Percentiles rank a stretch among this genome's conserved stretches.
These are phyloP conservation scores for Trichoderma sp. DNA, from an alignment of 2,329 filamentous ascomycete species.

Conservation along the genomic window DNA sequence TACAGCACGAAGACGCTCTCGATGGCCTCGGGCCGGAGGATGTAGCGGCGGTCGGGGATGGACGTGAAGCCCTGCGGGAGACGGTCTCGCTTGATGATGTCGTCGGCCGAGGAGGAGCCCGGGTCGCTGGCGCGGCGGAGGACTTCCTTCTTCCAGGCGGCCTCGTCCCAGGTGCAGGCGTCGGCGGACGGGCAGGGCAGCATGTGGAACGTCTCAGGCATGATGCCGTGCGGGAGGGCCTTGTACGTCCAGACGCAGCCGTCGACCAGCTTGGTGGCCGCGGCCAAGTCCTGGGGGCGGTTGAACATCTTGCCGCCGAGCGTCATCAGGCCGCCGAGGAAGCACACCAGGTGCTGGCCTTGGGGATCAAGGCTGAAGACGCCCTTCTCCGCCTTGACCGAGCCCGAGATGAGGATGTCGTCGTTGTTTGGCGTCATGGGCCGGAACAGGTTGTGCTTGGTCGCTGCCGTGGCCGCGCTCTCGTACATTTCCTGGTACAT, in stretches of 20 bases:
- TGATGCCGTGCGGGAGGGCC: constrained; percentile 50
- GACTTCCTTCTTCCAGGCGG: constrained; percentile 35
- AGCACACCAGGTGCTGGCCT: constrained; percentile 59
- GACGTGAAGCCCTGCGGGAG: constrained; percentile 61
- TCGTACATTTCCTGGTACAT: constrained; percentile 64
- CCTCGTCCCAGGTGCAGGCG: constrained; percentile 36
- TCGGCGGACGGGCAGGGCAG: constrained; percentile 35
- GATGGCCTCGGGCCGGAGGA: constrained; percentile 52
- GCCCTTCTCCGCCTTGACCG: constrained; percentile 43
- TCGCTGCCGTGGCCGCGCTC: constrained; percentile 55
- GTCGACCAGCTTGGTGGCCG: constrained; percentile 47
- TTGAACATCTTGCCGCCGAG: constrained; percentile 58
- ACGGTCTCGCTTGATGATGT: constrained; percentile 28
- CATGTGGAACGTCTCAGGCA: constrained; percentile 50
- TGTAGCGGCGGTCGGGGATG: constrained; percentile 47
- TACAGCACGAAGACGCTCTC: constrained; percentile 54
- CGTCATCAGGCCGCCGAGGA: constrained; percentile 62
- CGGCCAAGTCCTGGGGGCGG: constrained; percentile 42
- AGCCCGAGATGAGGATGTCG: constrained; percentile 62
- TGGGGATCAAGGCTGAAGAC: constrained; percentile 43
- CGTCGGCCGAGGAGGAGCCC: constrained; percentile 24
- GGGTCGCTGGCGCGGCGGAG: constrained; percentile 23
- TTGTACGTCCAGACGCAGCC: constrained; percentile 58
- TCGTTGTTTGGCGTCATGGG: constrained; percentile 60
- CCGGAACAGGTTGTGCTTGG: constrained; percentile 63